Conservation (phyloP, 1,284 basidiomycete genomes). For the Fomitopsis betulina region DNA sequence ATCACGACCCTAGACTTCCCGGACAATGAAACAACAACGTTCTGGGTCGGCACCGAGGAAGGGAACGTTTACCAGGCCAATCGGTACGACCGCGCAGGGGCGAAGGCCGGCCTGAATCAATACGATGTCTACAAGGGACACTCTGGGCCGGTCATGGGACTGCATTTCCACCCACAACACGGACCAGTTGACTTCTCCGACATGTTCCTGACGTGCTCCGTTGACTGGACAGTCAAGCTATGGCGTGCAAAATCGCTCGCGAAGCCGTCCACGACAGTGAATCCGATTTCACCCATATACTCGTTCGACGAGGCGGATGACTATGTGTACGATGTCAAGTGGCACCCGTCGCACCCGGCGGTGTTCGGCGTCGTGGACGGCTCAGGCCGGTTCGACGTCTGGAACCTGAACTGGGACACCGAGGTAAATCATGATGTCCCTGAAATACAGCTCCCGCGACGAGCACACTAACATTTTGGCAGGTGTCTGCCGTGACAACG, state of each 20-base stretch:
- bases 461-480: conserved; percentile 4
- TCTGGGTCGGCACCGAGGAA: conserved; percentile 97
- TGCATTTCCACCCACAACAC: conserved; percentile 90
- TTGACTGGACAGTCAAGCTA: conserved; percentile 95
- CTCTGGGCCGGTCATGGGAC: conserved; percentile 87
- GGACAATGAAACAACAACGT: conserved; percentile 91
- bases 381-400: conserved; percentile 91
- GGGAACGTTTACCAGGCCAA: conserved; percentile 95
- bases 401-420: conserved; percentile 93
- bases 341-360: conserved; percentile 95
- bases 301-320: conserved; percentile 96
- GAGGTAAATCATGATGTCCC: conserved; percentile 59
- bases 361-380: conserved; percentile 94
- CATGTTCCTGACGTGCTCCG: conserved; percentile 86
- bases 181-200: conserved; percentile 95
- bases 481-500: conserved; percentile 83
- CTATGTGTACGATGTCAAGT: conserved; percentile 98
- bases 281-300: conserved; percentile 69
- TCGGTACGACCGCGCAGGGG: conserved; percentile 92
- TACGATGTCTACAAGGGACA: conserved; percentile 92
- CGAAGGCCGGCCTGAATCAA: conserved; percentile 92
- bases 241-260: conserved; percentile 79
- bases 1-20: conserved; percentile 93
- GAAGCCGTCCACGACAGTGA: conserved; percentile 52
- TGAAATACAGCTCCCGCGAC: not conserved